These are phyloP conservation scores for Sugiyamaella neomexicana DNA, from an alignment of 1,139 yeast species.

Conservation along the genomic window DNA sequence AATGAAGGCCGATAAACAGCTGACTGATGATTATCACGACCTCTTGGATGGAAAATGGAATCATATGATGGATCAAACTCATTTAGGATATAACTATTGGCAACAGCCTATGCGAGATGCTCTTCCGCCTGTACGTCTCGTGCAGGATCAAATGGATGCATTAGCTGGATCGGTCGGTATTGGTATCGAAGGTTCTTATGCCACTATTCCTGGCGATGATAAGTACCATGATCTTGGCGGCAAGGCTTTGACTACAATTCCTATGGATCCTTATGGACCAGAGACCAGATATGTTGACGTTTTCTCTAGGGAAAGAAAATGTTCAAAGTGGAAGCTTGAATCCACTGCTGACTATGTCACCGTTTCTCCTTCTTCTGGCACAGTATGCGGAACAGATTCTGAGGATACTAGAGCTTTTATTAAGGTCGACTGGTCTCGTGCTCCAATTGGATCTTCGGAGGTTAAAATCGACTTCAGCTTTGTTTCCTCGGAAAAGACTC, in stretches of 20 bases:
- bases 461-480: conserved; percentile 11
- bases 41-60: conserved; percentile 28
- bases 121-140: conserved; percentile 24
- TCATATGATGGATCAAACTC: conserved; percentile 29
- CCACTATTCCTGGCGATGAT: conserved; percentile 27
- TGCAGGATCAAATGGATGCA: conserved; percentile 20
- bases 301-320: conserved; percentile 21
- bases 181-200: conserved; percentile 23
- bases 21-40: conserved; percentile 22
- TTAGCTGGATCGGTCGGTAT: conserved; percentile 22
- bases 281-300: conserved; percentile 22
- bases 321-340: conserved; percentile 17
- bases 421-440: conserved; percentile 19
- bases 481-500: conserved; percentile 9
- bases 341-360: conserved; percentile 20
- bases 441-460: conserved; percentile 12
- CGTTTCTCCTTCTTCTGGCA: conserved; percentile 20
- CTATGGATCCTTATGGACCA: conserved; percentile 21
- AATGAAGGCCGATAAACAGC: conserved; percentile 22
- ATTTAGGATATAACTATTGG: conserved; percentile 27
- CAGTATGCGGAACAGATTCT: conserved; percentile 17
- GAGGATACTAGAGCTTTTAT: conserved; percentile 18
- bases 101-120: conserved; percentile 28
- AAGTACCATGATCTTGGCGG: conserved; percentile 21
- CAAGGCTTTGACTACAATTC: conserved; percentile 17